Evolutionary conservation across 2,329 filamentous ascomycete genomes (phyloP), one percentile per base, ranked within the genome.

Genomic region (Cercospora sp.): DNA sequence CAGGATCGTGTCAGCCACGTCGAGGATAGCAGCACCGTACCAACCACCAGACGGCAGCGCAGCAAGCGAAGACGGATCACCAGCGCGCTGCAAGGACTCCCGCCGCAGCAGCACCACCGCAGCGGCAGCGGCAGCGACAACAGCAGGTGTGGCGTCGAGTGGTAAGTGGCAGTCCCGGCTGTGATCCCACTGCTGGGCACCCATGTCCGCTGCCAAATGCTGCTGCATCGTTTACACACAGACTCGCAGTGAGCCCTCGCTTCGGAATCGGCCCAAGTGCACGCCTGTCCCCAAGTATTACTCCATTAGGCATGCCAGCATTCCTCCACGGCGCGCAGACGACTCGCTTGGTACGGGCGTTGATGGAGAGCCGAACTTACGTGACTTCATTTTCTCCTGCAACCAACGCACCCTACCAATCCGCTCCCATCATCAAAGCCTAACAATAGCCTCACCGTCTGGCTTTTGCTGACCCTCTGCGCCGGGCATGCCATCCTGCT

Each of bases 311-410:
- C 61, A 55, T 58, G 30, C 60, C 69, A 64, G 66, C 63, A 69
- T 66, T 69, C 63, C 66, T 49, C 16, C 53, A 58, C 26, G 21
- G 30, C 28, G 49, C 26, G 49, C 21, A 28, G 51, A 61, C 65
- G 55, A 61, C 37, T 69, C 37, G 66, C 63, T 67, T 61, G 63
- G 61, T 66, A 68, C 71, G 70, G 72, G 70, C 69, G 60, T 68
- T 59, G 49, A 71, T 74, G 74, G 74, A 72, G 74, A 75, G 73
- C 74, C 74, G 74, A 70, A 73, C 59, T 64, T 68, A 70, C 57
- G 69, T 73, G 69, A 70, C 66, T 70, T 43, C 72, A 73, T 72
- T 69, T 70, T 65, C 64, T 65, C 69, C 63, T 66, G 59, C 69
- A 65, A 67, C 58, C 69, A 67, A 66, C 68, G 66, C 61, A 63